Base-by-base conservation (phyloP, 139 green algal species). In the Limnomonas spitsbergensis region DNA sequence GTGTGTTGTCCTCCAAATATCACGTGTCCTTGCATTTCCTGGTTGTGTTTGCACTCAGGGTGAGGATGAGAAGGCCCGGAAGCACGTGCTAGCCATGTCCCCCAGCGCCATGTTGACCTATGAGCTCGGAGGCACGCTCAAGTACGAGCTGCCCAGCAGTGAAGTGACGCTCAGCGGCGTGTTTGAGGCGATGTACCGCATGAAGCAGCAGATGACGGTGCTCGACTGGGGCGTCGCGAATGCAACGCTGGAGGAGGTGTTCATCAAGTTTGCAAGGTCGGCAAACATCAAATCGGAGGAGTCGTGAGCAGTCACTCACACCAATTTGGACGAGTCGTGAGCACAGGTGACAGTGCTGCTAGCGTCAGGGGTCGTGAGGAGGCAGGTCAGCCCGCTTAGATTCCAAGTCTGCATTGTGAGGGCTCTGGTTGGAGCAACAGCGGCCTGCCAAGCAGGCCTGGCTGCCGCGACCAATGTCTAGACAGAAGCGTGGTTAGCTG, bases 181-280 rank as follows among this genome's bases (percentile, higher is more conserved):
- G n/a, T 95, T 95, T 74, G 68, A 68, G 34, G 78, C 79, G n/a
- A 90, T 95, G 86, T 82, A 86, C 27, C 34, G 40, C 1, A 79
- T 81, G 20, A 89, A 91, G 77, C 29, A 69, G 14, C 39, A 73
- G 42, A 76, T 39, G 26, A 20, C 3, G 71, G 68, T 83, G 42
- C 83, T 94, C 9, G 94, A 97, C 76, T 98, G 94, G 94, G 93
- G 90, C 14, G 87, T 98, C 29, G 86, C 88, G 75, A 97, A 96
- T 75, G 95, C 93, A 7, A 97, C 91, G 3, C 90, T 98, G 67
- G 94, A 98, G 81, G 94, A 98, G 73, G 93, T 97, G n/a, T 97
- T 88, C 79, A 88, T 88, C 71, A 83, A 82, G 39, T 86, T 88
- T 76, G 86, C 86, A 0, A 69, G 85, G 3, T 24, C 78, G 56